Base-by-base conservation (phyloP, 306 rosid species). In the Vigna angularis region DNA sequence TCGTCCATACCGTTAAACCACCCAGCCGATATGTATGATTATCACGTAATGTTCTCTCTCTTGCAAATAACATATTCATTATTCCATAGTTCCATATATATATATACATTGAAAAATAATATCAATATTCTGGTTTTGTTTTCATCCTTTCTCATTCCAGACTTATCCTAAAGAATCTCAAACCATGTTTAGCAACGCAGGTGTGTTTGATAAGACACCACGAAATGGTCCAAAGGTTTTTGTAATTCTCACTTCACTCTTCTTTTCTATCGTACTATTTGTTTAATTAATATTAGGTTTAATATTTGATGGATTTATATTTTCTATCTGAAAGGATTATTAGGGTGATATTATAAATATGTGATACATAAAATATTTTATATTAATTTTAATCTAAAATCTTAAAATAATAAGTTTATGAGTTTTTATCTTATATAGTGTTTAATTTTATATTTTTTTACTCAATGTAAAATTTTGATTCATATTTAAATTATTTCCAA, bases 11-110 rank as follows among this genome's bases (percentile, higher is more conserved):
- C 59, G 12, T 88, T 94, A 85, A 86, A 88, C 82, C 98, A 94
- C 71, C 97, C 93, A 1, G 92, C 97, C 13, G 93, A 94, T 70
- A 74, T 89, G 50, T 94, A 88, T 75, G 98, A 94, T 75, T 94
- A 66, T 74, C 98, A 94, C 81, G 98, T 92, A 92, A 56, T 83
- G 59, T 66, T 63, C 62, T 26, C 0, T 91, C 66, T 55, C 79
- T 51, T 47, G 38, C 20, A 45, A 20, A 61, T 62, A 1, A 62
- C 26, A 12, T 26, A 26, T 73, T 72, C 51, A 14, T 79, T 9
- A 32, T 47, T 81, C 61, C 40, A 22, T 40, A 30, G 13, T 36
- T 76, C 15, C 52, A 48, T 74, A 57, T 20, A 20, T 20, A 20
- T 20, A 20, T 34, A 4, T 70, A 14, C 22, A 49, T 57, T 26